Percentiles rank a stretch among this genome's conserved stretches.
Conservation (phyloP, 225 moss, liverwort and hornwort species). For the Thuidium tamariscinum region DNA sequence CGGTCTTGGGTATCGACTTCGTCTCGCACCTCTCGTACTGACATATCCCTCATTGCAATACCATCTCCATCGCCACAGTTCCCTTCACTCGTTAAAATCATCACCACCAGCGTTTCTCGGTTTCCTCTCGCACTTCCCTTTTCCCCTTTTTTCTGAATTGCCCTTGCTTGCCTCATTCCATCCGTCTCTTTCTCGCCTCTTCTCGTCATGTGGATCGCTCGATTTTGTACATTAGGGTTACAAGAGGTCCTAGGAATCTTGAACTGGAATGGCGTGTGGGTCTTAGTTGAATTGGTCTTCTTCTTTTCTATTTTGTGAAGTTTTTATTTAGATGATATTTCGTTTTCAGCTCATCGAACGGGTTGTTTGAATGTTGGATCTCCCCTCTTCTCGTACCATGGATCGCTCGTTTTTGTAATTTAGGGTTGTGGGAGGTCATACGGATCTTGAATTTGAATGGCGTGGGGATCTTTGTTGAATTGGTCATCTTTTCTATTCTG, state of each 20-base stretch:
- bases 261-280: not conserved
- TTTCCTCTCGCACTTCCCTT: not conserved
- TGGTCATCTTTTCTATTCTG: not conserved
- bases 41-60: not conserved
- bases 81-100: not conserved
- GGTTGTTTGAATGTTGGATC: not conserved
- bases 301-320: not conserved
- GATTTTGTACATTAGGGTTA: not conserved
- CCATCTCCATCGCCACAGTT: not conserved
- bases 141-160: no score
- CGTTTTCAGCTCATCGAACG: not conserved
- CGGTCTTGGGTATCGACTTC: not conserved
- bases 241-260: not conserved
- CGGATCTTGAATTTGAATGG: not conserved
- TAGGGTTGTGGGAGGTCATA: not conserved
- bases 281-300: not conserved
- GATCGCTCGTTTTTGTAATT: not conserved
- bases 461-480: not conserved
- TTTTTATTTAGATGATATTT: not conserved
- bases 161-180: not conserved
- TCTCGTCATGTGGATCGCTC: not conserved
- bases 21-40: not conserved
- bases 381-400: not conserved
- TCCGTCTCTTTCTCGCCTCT: not conserved
- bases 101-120: not conserved